phyloP scores from a whole-genome alignment of 768 basidiomycete genomes.

The Naganishia vishniacii region DNA sequence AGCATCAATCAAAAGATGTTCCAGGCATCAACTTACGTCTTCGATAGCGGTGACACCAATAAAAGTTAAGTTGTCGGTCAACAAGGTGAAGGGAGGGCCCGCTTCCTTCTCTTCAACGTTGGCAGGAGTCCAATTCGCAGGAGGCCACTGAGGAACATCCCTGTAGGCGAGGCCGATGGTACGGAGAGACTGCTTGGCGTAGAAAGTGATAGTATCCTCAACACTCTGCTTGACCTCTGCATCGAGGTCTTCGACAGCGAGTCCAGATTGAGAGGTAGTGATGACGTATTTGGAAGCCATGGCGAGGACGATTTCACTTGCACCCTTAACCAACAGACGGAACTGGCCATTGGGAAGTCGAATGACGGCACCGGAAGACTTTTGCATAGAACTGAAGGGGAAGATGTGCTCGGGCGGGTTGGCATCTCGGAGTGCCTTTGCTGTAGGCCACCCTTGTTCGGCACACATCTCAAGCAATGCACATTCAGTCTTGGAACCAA shows the following conservation, averaged over 20 bases:
- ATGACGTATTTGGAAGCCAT: constrained; percentile 68
- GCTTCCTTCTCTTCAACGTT: constrained; percentile 48
- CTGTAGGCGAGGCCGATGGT: constrained; percentile 92
- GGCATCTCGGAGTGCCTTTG: constrained; percentile 61
- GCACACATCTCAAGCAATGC: constrained; percentile 80
- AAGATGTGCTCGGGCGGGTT: constrained; percentile 73
- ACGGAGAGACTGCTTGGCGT: constrained; percentile 90
- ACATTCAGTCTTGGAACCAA: constrained; percentile 93
- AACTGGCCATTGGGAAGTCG: constrained; percentile 55
- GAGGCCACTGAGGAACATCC: constrained; percentile 83
- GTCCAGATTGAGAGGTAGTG: constrained; percentile 47
- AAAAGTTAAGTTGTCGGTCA: constrained; percentile 67
- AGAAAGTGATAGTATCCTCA: constrained; percentile 85
- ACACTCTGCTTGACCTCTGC: constrained; percentile 72
- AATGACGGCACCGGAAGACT: constrained; percentile 89
- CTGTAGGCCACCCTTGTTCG: constrained; percentile 70
- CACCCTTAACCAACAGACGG: constrained; percentile 83
- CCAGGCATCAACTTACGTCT: constrained; percentile 52
- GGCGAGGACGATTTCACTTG: constrained; percentile 84
- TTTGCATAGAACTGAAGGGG: constrained; percentile 88
- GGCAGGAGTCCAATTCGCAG: constrained; percentile 50
- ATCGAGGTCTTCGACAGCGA: constrained; percentile 63
- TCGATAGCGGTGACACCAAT: constrained; percentile 92
- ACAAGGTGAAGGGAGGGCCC: constrained; percentile 46
- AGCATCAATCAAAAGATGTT: background rate